These are phyloP conservation scores for Williopsis jadinii DNA, from an alignment of 1,139 yeast genomes.

Conservation along the genomic window DNA sequence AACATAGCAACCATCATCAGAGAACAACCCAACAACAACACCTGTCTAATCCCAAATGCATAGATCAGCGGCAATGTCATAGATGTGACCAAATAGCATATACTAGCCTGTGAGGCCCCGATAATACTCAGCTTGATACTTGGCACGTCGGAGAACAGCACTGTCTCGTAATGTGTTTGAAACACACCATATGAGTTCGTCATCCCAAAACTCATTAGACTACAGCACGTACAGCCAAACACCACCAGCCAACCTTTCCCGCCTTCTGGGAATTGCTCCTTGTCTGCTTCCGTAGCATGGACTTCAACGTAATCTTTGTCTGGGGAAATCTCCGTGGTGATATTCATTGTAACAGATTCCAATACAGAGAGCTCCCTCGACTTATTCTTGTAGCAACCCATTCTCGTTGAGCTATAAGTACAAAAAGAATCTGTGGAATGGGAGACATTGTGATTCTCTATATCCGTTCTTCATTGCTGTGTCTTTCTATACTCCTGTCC, in stretches of 20 bases:
- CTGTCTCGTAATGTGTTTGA: conserved; percentile 43
- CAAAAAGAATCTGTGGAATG: too few relatives aligned
- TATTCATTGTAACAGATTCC: too few relatives aligned
- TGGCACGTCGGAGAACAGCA: conserved; percentile 47
- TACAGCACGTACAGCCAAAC: conserved; percentile 40
- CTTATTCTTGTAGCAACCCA: too few relatives aligned
- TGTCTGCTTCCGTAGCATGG: conserved; percentile 9
- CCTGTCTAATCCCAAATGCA: conserved; percentile 31
- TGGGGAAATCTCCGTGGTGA: too few relatives aligned
- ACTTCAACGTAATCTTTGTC: neutral
- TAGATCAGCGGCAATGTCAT: conserved; percentile 33
- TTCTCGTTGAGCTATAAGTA: too few relatives aligned
- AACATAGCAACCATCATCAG: conserved; percentile 51
- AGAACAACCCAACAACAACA: conserved; percentile 40
- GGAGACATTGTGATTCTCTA: too few relatives aligned
- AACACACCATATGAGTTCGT: conserved; percentile 60
- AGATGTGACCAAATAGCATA: conserved; percentile 59
- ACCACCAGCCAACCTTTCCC: conserved; percentile 67
- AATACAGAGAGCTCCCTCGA: too few relatives aligned
- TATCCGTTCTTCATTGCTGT: too few relatives aligned
- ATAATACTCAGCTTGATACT: conserved; percentile 57
- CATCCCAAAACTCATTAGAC: conserved; percentile 64
- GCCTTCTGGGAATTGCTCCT: conserved; percentile 40
- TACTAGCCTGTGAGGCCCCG: conserved; percentile 59
- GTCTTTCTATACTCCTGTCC: too few relatives aligned